A percentile compares a stretch with the other conserved stretches of the same genome.
phyloP scores from a whole-genome alignment of 176 grass and related monocot genomes.

The Musa schizocarpa region DNA sequence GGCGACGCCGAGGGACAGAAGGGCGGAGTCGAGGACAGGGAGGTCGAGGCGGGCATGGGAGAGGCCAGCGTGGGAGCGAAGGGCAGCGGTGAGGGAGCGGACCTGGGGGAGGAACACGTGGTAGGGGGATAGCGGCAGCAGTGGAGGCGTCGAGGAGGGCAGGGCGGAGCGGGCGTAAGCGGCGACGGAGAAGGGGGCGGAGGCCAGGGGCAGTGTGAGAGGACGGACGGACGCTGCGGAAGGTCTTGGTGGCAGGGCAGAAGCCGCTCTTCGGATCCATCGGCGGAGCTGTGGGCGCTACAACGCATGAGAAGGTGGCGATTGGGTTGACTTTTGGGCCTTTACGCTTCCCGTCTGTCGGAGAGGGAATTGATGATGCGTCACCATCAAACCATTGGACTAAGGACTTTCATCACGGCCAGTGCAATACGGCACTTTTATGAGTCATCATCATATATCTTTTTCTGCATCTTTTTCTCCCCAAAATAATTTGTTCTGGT shows the following conservation, averaged over 20 bases:
- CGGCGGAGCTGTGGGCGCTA: background rate
- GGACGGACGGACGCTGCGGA: slow-evolving; percentile 21
- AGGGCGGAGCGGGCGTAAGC: no score
- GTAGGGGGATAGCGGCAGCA: background rate
- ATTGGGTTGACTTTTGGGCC: no score
- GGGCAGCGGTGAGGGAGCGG: background rate
- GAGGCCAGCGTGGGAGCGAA: background rate
- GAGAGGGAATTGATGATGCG: no score
- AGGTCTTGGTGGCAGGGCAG: slow-evolving; percentile 12
- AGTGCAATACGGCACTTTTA: no score
- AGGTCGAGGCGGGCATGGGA: background rate
- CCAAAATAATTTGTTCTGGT: no score
- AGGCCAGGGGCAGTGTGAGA: slow-evolving; percentile 3
- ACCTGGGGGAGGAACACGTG: background rate
- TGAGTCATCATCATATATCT: no score
- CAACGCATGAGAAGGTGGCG: no score
- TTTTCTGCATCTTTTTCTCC: no score
- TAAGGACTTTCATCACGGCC: no score
- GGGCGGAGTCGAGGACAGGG: background rate
- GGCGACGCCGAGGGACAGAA: slow-evolving; percentile 12
- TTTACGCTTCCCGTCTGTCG: no score
- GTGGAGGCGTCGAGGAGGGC: background rate
- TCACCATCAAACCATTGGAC: no score
- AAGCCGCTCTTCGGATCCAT: slow-evolving; percentile 22
- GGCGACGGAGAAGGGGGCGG: background rate